phyloP scores from a whole-genome alignment of 1,284 basidiomycete species.

The Cystobasidium sp. region DNA sequence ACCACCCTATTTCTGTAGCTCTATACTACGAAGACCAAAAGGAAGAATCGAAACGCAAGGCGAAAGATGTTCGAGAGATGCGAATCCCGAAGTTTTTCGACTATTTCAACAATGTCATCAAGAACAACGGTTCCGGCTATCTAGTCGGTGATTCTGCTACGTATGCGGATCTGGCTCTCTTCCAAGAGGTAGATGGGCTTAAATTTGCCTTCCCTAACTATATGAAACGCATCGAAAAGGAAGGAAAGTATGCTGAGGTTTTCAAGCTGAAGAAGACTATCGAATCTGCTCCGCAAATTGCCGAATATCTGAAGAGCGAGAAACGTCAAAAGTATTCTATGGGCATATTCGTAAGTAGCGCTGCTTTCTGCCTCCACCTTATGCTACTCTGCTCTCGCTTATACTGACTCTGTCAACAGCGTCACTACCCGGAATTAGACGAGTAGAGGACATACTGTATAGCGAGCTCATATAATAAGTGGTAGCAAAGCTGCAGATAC shows the following conservation, averaged over 20 bases:
- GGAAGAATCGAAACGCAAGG: slow-evolving; percentile 55
- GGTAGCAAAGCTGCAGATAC: neutral
- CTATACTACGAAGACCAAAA: slow-evolving; percentile 64
- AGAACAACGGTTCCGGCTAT: slow-evolving; percentile 56
- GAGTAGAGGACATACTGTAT: neutral
- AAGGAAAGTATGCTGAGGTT: slow-evolving; percentile 55
- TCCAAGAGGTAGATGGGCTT: slow-evolving; percentile 60
- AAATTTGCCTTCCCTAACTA: slow-evolving; percentile 62
- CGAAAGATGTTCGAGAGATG: slow-evolving; percentile 58
- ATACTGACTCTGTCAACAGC: slow-evolving; percentile 14
- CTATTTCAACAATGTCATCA: slow-evolving; percentile 58
- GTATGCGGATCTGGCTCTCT: slow-evolving; percentile 62
- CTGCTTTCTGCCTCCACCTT: neutral
- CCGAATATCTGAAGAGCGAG: slow-evolving; percentile 60
- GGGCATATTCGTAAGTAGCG: slow-evolving; percentile 52
- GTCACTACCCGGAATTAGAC: slow-evolving; percentile 41
- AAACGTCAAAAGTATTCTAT: slow-evolving; percentile 58
- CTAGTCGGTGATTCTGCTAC: slow-evolving; percentile 59
- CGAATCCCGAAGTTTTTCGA: slow-evolving; percentile 63
- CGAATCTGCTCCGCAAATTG: slow-evolving; percentile 57
- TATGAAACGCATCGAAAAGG: slow-evolving; percentile 54
- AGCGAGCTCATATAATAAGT: neutral
- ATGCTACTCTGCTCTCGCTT: neutral
- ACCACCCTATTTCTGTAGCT: slow-evolving; percentile 58
- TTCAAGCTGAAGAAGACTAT: slow-evolving; percentile 51